Conservation (phyloP, 352 stramenopile species). For the Pythium coloratum region DNA sequence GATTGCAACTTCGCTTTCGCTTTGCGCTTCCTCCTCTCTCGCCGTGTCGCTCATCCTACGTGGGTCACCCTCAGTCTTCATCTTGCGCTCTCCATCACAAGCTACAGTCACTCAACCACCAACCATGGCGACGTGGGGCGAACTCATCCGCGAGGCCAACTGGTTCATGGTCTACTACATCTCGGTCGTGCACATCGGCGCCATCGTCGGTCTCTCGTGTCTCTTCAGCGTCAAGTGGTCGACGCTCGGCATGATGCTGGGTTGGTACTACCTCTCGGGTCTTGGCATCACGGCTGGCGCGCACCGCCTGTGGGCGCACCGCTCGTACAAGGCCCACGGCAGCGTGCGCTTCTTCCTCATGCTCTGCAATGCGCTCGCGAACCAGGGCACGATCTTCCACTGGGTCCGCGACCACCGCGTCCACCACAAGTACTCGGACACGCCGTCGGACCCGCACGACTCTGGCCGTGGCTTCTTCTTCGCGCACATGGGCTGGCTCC, state of each 20-base stretch:
- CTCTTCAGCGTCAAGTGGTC: conserved; percentile 79
- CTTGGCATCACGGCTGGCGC: conserved; percentile 98
- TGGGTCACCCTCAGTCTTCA: conserved; percentile 6
- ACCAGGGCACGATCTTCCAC: conserved; percentile 98
- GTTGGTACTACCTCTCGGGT: conserved; percentile 94
- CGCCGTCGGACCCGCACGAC: conserved; percentile 93
- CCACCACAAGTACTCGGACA: conserved; percentile 99
- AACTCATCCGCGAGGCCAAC: conserved; percentile 91
- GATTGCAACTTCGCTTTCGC: too few species aligned
- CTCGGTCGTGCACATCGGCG: conserved; percentile 91
- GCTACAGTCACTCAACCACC: background rate
- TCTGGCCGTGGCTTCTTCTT: conserved; percentile 99
- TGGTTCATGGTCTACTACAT: conserved; percentile 99
- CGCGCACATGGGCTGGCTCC: conserved; percentile 98
- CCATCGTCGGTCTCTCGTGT: conserved; percentile 83
- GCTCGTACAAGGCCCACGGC: conserved; percentile 94
- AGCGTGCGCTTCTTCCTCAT: conserved; percentile 94
- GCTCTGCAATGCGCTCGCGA: conserved; percentile 97
- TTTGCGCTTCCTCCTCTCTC: too few species aligned
- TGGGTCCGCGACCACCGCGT: conserved; percentile 98
- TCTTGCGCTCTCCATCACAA: conserved; percentile 8
- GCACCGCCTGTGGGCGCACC: conserved; percentile 97
- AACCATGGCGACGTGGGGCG: conserved; percentile 51
- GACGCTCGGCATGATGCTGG: conserved; percentile 89
- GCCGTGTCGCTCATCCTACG: background rate